phyloP scores from a whole-genome alignment of 441 rosid species.

The Iberis amara region DNA sequence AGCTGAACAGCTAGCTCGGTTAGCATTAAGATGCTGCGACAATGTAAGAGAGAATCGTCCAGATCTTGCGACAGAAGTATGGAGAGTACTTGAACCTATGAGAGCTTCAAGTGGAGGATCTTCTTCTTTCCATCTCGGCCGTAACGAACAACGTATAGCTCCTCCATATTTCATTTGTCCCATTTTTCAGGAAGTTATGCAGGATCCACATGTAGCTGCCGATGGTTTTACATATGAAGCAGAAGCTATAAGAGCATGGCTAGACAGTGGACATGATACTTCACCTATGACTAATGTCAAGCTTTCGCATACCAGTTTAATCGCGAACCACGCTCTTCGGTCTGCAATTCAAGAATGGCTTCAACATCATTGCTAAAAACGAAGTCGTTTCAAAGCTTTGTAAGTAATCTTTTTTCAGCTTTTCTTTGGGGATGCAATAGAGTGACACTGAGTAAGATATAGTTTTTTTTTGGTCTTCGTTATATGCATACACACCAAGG shows the following conservation, averaged over 20 bases:
- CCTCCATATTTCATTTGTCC: slow-evolving; percentile 89
- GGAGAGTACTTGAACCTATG: slow-evolving; percentile 95
- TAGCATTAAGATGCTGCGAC: slow-evolving; percentile 87
- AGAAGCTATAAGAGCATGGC: slow-evolving; percentile 89
- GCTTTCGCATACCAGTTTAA: slow-evolving; percentile 56
- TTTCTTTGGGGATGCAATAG: slow-evolving; percentile 15
- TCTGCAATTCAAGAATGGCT: slow-evolving; percentile 84
- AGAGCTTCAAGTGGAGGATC: slow-evolving; percentile 80
- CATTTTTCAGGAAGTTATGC: slow-evolving; percentile 95
- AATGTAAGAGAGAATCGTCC: slow-evolving; percentile 68
- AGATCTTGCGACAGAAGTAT: slow-evolving; percentile 70
- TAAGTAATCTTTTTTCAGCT: slow-evolving; percentile 14
- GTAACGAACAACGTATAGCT: slow-evolving; percentile 55
- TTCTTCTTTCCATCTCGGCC: slow-evolving; percentile 46
- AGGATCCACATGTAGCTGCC: slow-evolving; percentile 86
- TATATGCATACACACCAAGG: slow-evolving; percentile 21
- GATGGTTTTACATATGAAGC: slow-evolving; percentile 92
- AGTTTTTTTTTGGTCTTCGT: slow-evolving; percentile 2
- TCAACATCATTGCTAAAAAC: slow-evolving; percentile 34
- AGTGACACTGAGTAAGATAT: slow-evolving; percentile 4
- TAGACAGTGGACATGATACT: slow-evolving; percentile 73
- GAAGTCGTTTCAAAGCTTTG: background rate
- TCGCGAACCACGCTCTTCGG: slow-evolving; percentile 82
- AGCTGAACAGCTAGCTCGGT: slow-evolving; percentile 82
- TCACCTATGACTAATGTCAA: slow-evolving; percentile 76